phyloP scores from a whole-genome alignment of 2,329 filamentous ascomycete genomes.

The Lachnellula suecica region DNA sequence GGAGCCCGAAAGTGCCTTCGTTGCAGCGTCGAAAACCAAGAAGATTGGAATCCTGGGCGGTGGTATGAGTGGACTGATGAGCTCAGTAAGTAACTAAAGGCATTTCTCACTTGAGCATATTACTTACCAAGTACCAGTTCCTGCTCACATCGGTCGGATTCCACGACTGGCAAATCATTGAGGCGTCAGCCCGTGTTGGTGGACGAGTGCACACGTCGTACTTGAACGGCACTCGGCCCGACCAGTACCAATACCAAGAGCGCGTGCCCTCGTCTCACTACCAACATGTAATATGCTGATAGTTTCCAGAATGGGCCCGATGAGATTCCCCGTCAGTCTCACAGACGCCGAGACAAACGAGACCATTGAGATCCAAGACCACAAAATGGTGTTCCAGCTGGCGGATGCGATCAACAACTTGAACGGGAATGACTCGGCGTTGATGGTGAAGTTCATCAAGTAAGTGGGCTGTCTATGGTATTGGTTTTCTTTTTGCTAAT shows the following conservation, averaged over 20 bases:
- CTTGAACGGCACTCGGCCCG: constrained; percentile 51
- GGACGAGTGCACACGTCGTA: constrained; percentile 65
- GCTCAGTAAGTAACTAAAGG: constrained; percentile 14
- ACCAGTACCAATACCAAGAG: constrained; percentile 67
- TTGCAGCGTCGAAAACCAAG: constrained; percentile 54
- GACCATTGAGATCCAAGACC: constrained; percentile 55
- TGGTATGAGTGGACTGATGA: constrained; percentile 66
- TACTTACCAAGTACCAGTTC: constrained; percentile 23
- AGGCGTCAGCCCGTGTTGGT: constrained; percentile 59
- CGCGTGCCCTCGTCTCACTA: not conserved
- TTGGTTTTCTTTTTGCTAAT: not conserved
- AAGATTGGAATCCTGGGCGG: constrained; percentile 63
- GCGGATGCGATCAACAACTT: constrained; percentile 58
- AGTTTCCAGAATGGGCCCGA: constrained; percentile 42
- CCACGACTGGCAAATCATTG: constrained; percentile 58
- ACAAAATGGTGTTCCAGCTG: constrained; percentile 64
- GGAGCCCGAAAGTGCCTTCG: constrained; percentile 51
- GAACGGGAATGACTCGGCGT: constrained; percentile 39
- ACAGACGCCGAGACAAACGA: constrained; percentile 32
- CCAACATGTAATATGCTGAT: not conserved
- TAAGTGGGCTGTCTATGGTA: constrained; percentile 45
- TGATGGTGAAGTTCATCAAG: constrained; percentile 42
- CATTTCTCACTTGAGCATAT: not conserved
- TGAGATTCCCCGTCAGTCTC: constrained; percentile 56
- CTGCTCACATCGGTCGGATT: constrained; percentile 47